phyloP scores from a whole-genome alignment of 345 rosid genomes.

The Arabidopsis suecica region DNA sequence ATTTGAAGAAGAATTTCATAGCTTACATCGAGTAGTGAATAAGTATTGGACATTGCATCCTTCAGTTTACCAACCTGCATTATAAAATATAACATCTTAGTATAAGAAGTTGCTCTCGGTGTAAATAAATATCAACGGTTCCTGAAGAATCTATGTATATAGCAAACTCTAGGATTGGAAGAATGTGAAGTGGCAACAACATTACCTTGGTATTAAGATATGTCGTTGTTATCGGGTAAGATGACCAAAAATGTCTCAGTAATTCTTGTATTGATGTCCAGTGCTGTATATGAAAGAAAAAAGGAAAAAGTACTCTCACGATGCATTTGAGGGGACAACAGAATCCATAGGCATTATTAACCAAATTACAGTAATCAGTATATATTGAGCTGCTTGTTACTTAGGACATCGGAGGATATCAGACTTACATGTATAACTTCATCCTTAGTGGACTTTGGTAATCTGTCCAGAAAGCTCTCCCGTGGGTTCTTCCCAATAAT shows the following conservation, averaged over 20 bases:
- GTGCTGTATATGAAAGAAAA: slow-evolving; percentile 53
- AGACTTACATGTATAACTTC: slow-evolving; percentile 57
- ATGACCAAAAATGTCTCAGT: slow-evolving; percentile 85
- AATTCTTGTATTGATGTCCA: slow-evolving; percentile 80
- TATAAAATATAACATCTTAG: slow-evolving; percentile 3
- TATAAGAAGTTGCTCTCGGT: neutral
- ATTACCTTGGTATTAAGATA: slow-evolving; percentile 77
- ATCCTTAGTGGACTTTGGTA: slow-evolving; percentile 69
- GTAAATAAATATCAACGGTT: neutral
- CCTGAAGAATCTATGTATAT: neutral
- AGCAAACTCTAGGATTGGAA: neutral
- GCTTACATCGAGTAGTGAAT: slow-evolving; percentile 79
- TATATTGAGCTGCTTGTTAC: slow-evolving; percentile 1
- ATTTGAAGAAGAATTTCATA: slow-evolving; percentile 1
- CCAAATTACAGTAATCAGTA: neutral
- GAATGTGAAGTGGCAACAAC: neutral
- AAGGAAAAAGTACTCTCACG: neutral
- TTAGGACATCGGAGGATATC: neutral
- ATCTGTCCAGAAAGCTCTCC: slow-evolving; percentile 74
- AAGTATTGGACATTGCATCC: slow-evolving; percentile 81
- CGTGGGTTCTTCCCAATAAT: slow-evolving; percentile 71
- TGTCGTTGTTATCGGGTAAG: slow-evolving; percentile 78
- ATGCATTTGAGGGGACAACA: slow-evolving; percentile 9
- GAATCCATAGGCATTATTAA: slow-evolving; percentile 1
- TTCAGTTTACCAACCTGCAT: slow-evolving; percentile 77